phyloP scores from a whole-genome alignment of 2,329 filamentous ascomycete species.

The Endothia cerciana region DNA sequence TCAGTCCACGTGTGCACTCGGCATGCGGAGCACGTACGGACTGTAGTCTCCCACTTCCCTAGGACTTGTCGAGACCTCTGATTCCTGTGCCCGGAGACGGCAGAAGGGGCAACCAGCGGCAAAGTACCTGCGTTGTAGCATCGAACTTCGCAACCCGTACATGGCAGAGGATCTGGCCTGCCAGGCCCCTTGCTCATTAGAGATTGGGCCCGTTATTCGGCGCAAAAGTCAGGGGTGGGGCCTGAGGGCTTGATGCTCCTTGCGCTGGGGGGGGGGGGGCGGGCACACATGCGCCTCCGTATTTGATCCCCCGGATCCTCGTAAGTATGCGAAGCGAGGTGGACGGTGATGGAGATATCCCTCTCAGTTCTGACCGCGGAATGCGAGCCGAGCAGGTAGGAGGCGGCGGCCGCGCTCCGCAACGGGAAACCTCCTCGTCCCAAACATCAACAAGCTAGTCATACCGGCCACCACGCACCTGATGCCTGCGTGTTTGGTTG shows the following conservation, averaged over 20 bases:
- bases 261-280: conserved; percentile 10
- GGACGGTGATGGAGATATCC: conserved; percentile 18
- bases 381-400: conserved; percentile 16
- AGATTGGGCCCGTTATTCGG: conserved; percentile 27
- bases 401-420: conserved; percentile 11
- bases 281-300: conserved; percentile 15
- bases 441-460: conserved; percentile 7
- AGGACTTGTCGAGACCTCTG: not conserved
- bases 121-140: not conserved
- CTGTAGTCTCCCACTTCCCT: not conserved
- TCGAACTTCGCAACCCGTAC: not conserved
- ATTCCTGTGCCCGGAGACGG: not conserved
- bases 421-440: conserved; percentile 20
- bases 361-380: not conserved
- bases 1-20: not conserved
- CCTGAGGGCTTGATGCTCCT: conserved; percentile 1
- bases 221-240: conserved; percentile 28
- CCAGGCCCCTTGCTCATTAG: conserved; percentile 22
- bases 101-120: not conserved
- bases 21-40: no score
- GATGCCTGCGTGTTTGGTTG: not conserved
- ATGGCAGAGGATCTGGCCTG: conserved; percentile 19
- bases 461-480: conserved; percentile 15
- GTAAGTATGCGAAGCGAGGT: conserved; percentile 7
- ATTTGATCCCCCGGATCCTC: conserved; percentile 9